Percentiles rank a stretch among this genome's conserved stretches.
phyloP scores from a whole-genome alignment of 345 rosid genomes.

The Syzygium jambos region DNA sequence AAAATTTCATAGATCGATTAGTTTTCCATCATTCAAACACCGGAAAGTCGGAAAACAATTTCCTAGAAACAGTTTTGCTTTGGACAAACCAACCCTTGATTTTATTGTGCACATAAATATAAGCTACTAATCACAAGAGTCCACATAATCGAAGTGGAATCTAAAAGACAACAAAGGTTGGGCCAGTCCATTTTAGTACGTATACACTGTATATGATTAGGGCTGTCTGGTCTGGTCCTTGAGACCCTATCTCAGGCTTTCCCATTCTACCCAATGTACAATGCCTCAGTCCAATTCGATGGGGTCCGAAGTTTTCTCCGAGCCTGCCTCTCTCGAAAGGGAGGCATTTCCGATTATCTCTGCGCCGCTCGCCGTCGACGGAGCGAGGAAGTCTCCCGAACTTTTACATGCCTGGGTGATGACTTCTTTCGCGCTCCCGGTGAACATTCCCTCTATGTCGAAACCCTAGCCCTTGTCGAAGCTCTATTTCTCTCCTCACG shows the following conservation, averaged over 20 bases:
- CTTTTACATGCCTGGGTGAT: background rate
- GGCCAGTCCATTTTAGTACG: background rate
- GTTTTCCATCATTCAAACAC: background rate
- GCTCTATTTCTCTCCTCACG: no score
- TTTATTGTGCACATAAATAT: background rate
- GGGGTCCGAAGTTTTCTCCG: background rate
- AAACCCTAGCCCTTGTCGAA: no score
- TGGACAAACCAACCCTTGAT: background rate
- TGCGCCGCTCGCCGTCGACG: rapidly evolving
- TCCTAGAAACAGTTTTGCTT: rapidly evolving
- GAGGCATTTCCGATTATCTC: background rate
- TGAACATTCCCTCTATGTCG: background rate
- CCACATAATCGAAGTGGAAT: background rate
- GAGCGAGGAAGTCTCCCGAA: background rate
- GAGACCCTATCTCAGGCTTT: background rate
- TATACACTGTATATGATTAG: no score
- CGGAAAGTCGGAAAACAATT: background rate
- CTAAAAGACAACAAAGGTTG: background rate
- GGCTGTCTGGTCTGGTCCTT: background rate
- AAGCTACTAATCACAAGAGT: background rate
- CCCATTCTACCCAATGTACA: background rate
- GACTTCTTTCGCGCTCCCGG: background rate
- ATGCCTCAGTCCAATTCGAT: background rate
- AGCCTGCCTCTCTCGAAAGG: background rate
- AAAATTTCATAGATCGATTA: background rate